A percentile compares a stretch with the other conserved stretches of the same genome.
phyloP scores from a whole-genome alignment of 1,139 yeast species.

The Saccharomyces hybrid region DNA sequence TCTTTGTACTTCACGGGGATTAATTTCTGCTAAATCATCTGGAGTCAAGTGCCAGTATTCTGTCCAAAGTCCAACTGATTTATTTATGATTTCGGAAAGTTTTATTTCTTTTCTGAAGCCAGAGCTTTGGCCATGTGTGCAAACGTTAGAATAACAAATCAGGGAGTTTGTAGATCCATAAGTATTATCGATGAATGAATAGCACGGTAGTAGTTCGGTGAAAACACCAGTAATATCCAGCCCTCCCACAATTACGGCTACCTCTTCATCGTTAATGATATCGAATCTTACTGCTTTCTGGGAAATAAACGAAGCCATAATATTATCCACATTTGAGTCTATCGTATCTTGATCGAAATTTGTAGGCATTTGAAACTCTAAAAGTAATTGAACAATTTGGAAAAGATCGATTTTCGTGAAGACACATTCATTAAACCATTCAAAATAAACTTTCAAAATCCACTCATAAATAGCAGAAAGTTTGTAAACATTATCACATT shows the following conservation, averaged over 20 bases:
- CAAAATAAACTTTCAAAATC: conserved; percentile 36
- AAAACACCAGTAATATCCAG: conserved; percentile 39
- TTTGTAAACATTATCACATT: conserved; percentile 46
- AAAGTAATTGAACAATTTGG: conserved; percentile 48
- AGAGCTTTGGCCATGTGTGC: conserved; percentile 30
- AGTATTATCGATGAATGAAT: conserved; percentile 23
- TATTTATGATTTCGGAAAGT: conserved; percentile 31
- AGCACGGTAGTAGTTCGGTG: conserved; percentile 36
- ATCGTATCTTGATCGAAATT: conserved; percentile 30
- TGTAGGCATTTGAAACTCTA: conserved; percentile 31
- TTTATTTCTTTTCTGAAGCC: conserved; percentile 24
- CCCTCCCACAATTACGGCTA: conserved; percentile 29
- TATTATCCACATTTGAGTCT: conserved; percentile 37
- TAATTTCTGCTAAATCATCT: conserved; percentile 48
- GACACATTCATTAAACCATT: conserved; percentile 36
- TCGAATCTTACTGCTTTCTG: conserved; percentile 42
- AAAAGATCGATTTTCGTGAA: conserved; percentile 48
- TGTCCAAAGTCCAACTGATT: conserved; percentile 54
- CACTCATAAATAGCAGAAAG: conserved; percentile 46
- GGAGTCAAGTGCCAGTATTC: conserved; percentile 63
- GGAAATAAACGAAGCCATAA: conserved; percentile 40
- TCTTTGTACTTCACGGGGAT: conserved; percentile 49
- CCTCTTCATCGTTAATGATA: conserved; percentile 18
- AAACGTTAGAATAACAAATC: conserved; percentile 20
- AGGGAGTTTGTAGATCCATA: conserved; percentile 10